phyloP scores from a whole-genome alignment of 2,329 filamentous ascomycete species.

The Pseudocercospora musae region DNA sequence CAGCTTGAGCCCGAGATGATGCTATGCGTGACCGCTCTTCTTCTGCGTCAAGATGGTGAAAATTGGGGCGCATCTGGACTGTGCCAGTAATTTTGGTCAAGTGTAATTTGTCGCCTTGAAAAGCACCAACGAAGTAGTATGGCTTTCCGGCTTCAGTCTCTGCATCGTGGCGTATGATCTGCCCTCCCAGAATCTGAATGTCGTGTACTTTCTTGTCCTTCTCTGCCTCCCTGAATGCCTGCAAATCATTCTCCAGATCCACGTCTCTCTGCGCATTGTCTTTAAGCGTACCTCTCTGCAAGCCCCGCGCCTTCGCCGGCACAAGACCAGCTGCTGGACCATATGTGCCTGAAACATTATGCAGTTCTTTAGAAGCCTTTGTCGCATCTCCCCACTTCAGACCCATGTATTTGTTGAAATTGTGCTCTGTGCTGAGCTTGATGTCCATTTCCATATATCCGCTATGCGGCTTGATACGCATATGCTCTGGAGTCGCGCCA shows the following conservation, averaged over 20 bases:
- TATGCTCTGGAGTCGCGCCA: slow-evolving; percentile 60
- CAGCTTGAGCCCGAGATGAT: slow-evolving; percentile 39
- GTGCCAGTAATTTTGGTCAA: slow-evolving; percentile 79
- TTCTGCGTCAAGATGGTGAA: slow-evolving; percentile 86
- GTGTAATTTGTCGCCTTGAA: slow-evolving; percentile 79
- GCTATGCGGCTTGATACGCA: slow-evolving; percentile 77
- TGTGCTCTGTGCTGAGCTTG: slow-evolving; percentile 67
- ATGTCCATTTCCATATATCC: slow-evolving; percentile 91
- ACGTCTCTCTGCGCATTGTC: slow-evolving; percentile 46
- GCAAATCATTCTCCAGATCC: slow-evolving; percentile 37
- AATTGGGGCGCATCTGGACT: slow-evolving; percentile 84
- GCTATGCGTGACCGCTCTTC: slow-evolving; percentile 64
- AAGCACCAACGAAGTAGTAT: slow-evolving; percentile 87
- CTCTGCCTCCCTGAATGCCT: slow-evolving; percentile 65
- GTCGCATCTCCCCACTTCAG: slow-evolving; percentile 74
- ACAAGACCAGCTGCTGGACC: slow-evolving; percentile 48
- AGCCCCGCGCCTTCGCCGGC: slow-evolving; percentile 24
- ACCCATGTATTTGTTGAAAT: slow-evolving; percentile 83
- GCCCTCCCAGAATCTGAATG: slow-evolving; percentile 81
- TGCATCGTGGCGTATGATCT: slow-evolving; percentile 63
- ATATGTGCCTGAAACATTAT: slow-evolving; percentile 43
- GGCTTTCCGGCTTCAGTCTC: slow-evolving; percentile 67
- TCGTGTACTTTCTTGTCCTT: slow-evolving; percentile 69
- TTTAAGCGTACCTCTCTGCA: slow-evolving; percentile 33
- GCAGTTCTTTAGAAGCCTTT: slow-evolving; percentile 42